Evolutionary conservation across 1,284 basidiomycete genomes (phyloP).

Genomic region (Cutaneotrichosporon daszewskae): DNA sequence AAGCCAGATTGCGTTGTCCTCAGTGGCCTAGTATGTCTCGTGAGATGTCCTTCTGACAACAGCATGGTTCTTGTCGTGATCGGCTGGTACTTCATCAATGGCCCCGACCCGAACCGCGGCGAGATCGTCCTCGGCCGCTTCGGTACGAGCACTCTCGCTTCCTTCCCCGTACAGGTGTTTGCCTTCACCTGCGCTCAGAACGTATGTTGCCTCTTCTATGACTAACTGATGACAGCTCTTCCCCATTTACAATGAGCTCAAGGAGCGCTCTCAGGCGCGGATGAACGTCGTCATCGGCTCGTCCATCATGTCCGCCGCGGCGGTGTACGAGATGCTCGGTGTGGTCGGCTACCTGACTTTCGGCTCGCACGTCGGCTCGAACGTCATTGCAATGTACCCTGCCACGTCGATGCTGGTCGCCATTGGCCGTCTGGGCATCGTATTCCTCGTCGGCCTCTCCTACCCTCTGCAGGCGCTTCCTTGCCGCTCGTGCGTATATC

Average conservation of each 20-base stretch:
- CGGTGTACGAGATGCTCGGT: constrained; percentile 62
- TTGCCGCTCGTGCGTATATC: constrained; percentile 86
- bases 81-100: constrained; percentile 46
- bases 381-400: constrained; percentile 77
- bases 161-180: constrained; percentile 92
- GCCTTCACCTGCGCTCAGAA: constrained; percentile 89
- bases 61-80: constrained; percentile 63
- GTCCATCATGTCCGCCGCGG: constrained; percentile 72
- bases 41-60: not conserved
- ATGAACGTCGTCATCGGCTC: constrained; percentile 83
- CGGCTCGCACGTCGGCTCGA: constrained; percentile 79
- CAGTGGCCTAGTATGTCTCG: constrained; percentile 58
- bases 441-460: constrained; percentile 79
- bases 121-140: constrained; percentile 38
- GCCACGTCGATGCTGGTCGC: constrained; percentile 84
- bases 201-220: constrained; percentile 51
- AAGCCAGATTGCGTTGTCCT: constrained; percentile 45
- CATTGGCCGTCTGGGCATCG: constrained; percentile 86
- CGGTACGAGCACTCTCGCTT: constrained; percentile 51
- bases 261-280: constrained; percentile 67
- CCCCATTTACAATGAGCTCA: constrained; percentile 89
- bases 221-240: constrained; percentile 57
- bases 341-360: constrained; percentile 84
- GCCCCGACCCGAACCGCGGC: constrained; percentile 35
- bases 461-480: constrained; percentile 93